Conservation (phyloP, 139 green algal species). For the Chlamydomonas incerta region DNA sequence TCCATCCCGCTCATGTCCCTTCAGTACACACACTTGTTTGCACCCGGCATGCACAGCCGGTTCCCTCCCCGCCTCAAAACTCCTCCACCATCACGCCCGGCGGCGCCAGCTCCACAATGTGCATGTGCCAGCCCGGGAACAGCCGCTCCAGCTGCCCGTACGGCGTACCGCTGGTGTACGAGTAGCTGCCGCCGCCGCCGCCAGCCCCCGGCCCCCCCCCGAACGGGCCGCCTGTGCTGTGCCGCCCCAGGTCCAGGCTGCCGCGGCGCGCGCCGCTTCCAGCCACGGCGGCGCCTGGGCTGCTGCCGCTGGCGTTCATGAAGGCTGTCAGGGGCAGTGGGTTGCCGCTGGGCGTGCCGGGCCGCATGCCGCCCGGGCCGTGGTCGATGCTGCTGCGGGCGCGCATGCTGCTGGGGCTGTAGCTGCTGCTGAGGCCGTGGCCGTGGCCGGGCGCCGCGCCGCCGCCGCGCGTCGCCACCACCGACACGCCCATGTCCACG, state of each 20-base stretch:
- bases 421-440: too few species aligned
- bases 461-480: not conserved
- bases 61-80: conserved; percentile 1
- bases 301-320: not conserved
- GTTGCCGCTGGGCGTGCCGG: not conserved
- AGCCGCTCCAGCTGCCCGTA: conserved; percentile 32
- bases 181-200: not conserved
- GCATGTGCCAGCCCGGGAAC: conserved; percentile 35
- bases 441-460: not conserved
- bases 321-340: too few species aligned
- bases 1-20: too few species aligned
- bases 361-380: not conserved
- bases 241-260: not conserved
- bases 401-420: too few species aligned
- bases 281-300: too few species aligned
- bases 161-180: conserved; percentile 15
- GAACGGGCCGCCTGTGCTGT: not conserved
- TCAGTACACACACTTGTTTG: too few species aligned
- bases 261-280: not conserved
- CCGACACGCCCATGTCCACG: not conserved
- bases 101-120: conserved; percentile 32
- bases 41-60: too few species aligned
- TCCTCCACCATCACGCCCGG: conserved; percentile 14
- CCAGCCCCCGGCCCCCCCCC: too few species aligned
- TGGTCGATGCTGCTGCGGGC: not conserved